These are phyloP conservation scores for Plectosphaerella cucumerina DNA, from an alignment of 2,329 filamentous ascomycete genomes.

Conservation along the genomic window DNA sequence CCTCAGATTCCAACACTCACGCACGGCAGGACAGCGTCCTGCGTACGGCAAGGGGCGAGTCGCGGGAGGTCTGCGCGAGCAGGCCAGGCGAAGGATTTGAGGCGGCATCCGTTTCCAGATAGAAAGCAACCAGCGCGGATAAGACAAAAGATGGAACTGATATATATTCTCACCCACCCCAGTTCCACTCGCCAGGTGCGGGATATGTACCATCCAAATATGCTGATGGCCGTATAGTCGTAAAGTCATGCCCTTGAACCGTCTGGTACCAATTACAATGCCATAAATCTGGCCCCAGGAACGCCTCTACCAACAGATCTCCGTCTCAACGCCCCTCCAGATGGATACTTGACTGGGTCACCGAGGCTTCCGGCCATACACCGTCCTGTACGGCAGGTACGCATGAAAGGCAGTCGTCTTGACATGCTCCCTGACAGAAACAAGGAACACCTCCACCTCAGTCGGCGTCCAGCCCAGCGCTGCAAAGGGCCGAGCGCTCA, in stretches of 20 bases:
- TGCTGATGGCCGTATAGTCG: neutral
- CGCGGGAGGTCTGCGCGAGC: no score
- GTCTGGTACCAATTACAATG: no score
- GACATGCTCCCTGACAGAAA: slow-evolving; percentile 35
- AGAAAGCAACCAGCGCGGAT: no score
- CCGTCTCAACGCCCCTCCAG: neutral
- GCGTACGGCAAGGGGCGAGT: no score
- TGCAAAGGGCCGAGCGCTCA: slow-evolving; percentile 32
- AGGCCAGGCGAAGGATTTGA: no score
- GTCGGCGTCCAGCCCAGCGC: slow-evolving; percentile 33
- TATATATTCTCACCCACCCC: no score
- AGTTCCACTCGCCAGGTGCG: neutral
- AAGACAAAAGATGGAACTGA: no score
- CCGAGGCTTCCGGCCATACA: slow-evolving; percentile 33
- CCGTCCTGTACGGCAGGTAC: slow-evolving; percentile 35
- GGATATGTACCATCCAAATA: neutral
- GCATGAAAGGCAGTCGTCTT: slow-evolving; percentile 29
- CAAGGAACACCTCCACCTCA: slow-evolving; percentile 39
- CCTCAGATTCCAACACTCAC: no score
- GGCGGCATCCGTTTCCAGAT: no score
- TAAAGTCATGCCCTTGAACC: neutral
- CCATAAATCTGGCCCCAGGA: no score
- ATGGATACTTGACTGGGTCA: neutral
- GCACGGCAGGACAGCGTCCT: no score
- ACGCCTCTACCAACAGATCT: no score